These are phyloP conservation scores for Chrysochromulina parva DNA, from an alignment of 78 protist genomes.

Conservation along the genomic window DNA sequence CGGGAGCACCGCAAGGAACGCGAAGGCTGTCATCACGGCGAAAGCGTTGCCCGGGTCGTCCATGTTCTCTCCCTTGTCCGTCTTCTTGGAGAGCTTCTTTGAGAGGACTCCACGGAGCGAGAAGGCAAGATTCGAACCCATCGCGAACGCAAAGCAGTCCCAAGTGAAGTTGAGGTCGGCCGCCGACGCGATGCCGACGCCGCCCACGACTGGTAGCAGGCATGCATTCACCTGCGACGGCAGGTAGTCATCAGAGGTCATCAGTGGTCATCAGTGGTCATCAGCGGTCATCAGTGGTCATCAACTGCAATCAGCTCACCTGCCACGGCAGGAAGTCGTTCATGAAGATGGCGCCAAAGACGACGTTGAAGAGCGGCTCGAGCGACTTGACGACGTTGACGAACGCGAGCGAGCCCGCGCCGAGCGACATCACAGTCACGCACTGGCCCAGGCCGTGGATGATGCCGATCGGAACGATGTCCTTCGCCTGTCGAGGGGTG, in stretches of 20 bases:
- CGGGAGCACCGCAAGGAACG: background rate
- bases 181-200: background rate
- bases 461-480: background rate
- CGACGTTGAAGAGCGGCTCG: background rate
- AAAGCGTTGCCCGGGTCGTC: background rate
- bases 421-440: background rate
- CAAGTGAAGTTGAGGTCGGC: background rate
- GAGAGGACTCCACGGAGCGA: background rate
- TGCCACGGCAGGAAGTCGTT: background rate
- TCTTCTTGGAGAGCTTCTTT: background rate
- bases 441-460: background rate
- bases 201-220: background rate
- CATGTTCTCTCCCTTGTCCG: background rate
- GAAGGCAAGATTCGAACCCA: background rate
- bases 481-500: too few relatives aligned
- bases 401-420: background rate
- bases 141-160: background rate
- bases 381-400: conserved; percentile 18
- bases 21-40: background rate
- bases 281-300: too few relatives aligned
- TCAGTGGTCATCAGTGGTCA: too few relatives aligned
- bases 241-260: too few relatives aligned
- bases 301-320: too few relatives aligned
- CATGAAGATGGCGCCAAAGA: background rate
- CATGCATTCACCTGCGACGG: background rate